Base-by-base conservation (phyloP, 1,139 yeast genomes). In the Saccharomyces hybrid region DNA sequence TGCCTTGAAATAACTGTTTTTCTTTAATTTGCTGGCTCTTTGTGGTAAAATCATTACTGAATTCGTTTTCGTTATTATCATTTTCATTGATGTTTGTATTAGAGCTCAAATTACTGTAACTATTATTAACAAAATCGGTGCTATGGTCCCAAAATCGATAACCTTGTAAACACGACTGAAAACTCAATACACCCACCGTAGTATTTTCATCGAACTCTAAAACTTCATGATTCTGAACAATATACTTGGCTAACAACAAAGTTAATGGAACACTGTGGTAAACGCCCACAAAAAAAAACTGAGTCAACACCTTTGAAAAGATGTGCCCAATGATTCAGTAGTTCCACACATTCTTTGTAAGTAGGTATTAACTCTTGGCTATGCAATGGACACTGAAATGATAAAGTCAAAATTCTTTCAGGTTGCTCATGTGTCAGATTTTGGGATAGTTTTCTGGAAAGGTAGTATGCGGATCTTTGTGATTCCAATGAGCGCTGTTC, bases 101-200 rank as follows among this genome's bases (percentile, higher is more conserved):
- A n/a, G 26, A 31, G 16, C 48, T 51, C n/a, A 19, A 9, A 16
- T 34, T 51, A 21, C 31, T 27, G 8, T 46, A 46, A 26, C 28
- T 21, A 16, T 16, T 29, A 11, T 47, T 55, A 5, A 34, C 46
- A 16, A 41, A 50, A 42, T 62, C 72, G 5, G 60, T 56, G 49
- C 67, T 66, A 50, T 69, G 71, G 49, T 68, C 71, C 71, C 71
- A 69, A 54, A 67, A 68, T 53, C 67, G 60, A 44, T 67, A 68
- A 8, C 71, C 71, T 51, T 65, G 65, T 19, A 69, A 49, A 49
- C 66, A 63, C 12, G 71, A 67, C 49, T 69, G 70, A 2, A 68
- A 56, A 5, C 65, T 62, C 29, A 68, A 47, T 19, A 69, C 49
- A 1, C 72, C 71, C 2, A 68, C 58, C 2, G 60, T 48, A 11